Evolutionary conservation across 2,329 filamentous ascomycete species (phyloP), one percentile per base, ranked within the genome.

Genomic region (Diplodia mutila): DNA sequence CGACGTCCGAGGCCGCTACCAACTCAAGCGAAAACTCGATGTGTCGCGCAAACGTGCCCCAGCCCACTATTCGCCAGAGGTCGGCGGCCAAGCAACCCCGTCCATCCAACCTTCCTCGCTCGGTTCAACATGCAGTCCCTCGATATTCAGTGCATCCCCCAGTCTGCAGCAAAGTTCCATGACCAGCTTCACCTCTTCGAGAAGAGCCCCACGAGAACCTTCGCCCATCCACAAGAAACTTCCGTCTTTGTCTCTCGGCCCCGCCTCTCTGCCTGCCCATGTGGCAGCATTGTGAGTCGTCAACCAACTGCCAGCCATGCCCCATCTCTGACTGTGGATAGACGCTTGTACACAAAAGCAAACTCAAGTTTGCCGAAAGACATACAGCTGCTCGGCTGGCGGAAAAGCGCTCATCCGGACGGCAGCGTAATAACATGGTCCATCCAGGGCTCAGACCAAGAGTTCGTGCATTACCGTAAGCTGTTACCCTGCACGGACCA

Each of bases 161-260:
- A 63, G 59, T 3, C 46, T 63, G 25, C 59, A 63, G 25, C 59
- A 63, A n/a, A 63, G 59, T n/a, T 63, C 59, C 21, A 51, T 63
- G 27, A 63, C 59, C 14, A 63, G 59, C 59, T 34, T 18, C 46
- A 34, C 32, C 46, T 63, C 59, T 14, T 63, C 59, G 5, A 63
- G 18, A 23, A 49, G 25, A 51, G 42, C 46, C 4, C 59, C 59
- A 46, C 42, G n/a, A 21, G 34, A 32, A 42, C 23, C 46, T n/a
- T 25, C 27, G n/a, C 59, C 42, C 11, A 18, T 23, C 42, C 59
- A 18, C 42, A 63, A 51, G 21, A 49, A 21, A 14, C 59, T 63
- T 18, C 42, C 59, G 2, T 51, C 46, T 4, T 14, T 63, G 14
- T 51, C 59, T 18, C 59, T 63, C 5, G 59, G 59, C 5, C 59